These are phyloP conservation scores for Punica granatum DNA, from an alignment of 345 rosid species.

Conservation along the genomic window DNA sequence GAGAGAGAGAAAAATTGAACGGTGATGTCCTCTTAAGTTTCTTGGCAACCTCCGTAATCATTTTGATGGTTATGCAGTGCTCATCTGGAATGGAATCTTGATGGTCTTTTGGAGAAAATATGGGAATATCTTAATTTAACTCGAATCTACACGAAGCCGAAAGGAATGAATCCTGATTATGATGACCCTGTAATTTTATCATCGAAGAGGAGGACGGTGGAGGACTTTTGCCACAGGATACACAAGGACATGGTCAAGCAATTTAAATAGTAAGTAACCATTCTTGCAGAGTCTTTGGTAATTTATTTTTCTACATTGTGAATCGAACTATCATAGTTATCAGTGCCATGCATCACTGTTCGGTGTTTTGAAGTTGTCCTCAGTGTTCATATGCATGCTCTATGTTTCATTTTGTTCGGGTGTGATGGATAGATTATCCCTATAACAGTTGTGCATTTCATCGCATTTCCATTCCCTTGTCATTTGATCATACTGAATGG, in stretches of 20 bases:
- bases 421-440: background rate
- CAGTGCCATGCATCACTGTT: background rate
- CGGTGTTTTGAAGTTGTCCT: background rate
- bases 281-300: background rate
- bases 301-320: too few relatives aligned
- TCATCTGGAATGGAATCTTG: constrained; percentile 96
- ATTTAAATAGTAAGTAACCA: constrained; percentile 79
- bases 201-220: constrained; percentile 79
- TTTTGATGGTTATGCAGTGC: constrained; percentile 42
- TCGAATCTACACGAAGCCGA: constrained; percentile 91
- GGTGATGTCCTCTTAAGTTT: background rate
- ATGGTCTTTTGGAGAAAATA: constrained; percentile 80
- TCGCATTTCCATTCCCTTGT: background rate
- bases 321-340: too few relatives aligned
- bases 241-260: constrained; percentile 95
- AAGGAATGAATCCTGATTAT: constrained; percentile 96
- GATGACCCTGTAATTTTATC: constrained; percentile 94
- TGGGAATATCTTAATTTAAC: constrained; percentile 94
- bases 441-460: background rate
- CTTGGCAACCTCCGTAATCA: background rate
- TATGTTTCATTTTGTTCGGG: background rate
- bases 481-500: background rate
- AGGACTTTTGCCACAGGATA: constrained; percentile 79
- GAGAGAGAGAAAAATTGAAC: background rate
- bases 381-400: background rate